Evolutionary conservation across 768 basidiomycete genomes (phyloP), one percentile per base, ranked within the genome.

Genomic region (Inosperma sp.): DNA sequence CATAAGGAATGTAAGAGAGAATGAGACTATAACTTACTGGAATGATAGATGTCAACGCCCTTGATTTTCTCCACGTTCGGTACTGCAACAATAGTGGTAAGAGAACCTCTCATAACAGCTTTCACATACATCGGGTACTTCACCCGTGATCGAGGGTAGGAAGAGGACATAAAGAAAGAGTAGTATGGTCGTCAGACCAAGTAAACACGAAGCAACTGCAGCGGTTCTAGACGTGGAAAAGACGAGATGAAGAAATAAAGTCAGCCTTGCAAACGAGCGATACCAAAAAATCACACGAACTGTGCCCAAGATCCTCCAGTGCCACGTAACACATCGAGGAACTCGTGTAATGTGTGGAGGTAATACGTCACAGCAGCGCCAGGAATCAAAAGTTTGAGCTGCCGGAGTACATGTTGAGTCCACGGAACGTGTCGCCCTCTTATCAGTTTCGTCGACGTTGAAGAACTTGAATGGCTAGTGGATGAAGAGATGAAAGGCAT

Each of bases 381-480:
- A n/a, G 88, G 86, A 9, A 88, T 59, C 39, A 88, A 79, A 49
- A 88, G 82, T 62, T 88, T 86, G 61, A 89, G 76, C 69, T 88
- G 87, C 43, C 78, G 75, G 49, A 79, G 62, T 1, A 81, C 78
- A 63, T 88, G 82, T 49, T 69, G 63, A 27, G 59, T 56, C 66
- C 66, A 68, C 8, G 66, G 61, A 43, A 64, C 56, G 37, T 59
- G 61, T 57, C 51, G 46, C 52, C 39, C 37, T 45, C 22, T 27
- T 44, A 34, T 30, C 46, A 44, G 30, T 44, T 35, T 22, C 16
- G 25, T 34, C 29, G 25, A 14, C 29, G 29, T 5, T 21, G 17
- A 26, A 3, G 8, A 25, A 21, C 29, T 30, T 40, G 44, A 40
- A 17, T n/a, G 21, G 29, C 26, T 43, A n/a, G n/a, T n/a, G 14